Base-by-base conservation (phyloP, 1,284 basidiomycete species). In the Sporisorium exsertum region DNA sequence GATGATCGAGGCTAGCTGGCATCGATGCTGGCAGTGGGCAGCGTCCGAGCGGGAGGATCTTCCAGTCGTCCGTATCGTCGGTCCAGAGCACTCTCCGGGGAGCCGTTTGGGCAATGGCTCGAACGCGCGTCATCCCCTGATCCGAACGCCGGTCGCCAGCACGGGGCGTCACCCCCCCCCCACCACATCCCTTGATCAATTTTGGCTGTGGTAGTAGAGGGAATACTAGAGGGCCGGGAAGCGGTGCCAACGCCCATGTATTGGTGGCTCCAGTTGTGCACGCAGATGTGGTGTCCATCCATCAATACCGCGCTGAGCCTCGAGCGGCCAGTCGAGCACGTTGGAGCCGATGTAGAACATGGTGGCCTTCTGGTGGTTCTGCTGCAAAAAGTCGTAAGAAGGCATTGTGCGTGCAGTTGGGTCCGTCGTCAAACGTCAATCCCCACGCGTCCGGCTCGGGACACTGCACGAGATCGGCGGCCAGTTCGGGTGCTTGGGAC, bases 301-400 rank as follows among this genome's bases (percentile, higher is more conserved):
- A 72, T n/a, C 72, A n/a, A 84, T 53, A 46, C 86, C 88, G 40
- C 88, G 84, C 69, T 88, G 85, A 16, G 88, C 88, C 81, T 89
- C 87, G 10, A 88, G 78, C 7, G 89, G 89, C 88, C 88, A 89
- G 79, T 89, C 86, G 55, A 88, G 76, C 27, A 89, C 88, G 80
- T 89, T 89, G 42, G 87, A 87, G 6, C 88, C 88, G 84, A 88
- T 81, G 78, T 79, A 86, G 73, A 84, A 85, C 84, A 89, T 83
- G 37, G 88, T 88, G 0, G 88, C 88, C 75, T 87, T 87, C 70
- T 88, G 87, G 22, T 88, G 86, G 45, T 88, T 80, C 62, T 87
- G 67, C 46, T 82, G 54, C 45, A 89, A 79, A 71, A 84, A 87
- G 78, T 89, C 87, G 82, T 89, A 89, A n/a, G 62, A 89, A 87